These are phyloP conservation scores for Hansenula lynferdii DNA, from an alignment of 1,139 yeast genomes.

Conservation along the genomic window DNA sequence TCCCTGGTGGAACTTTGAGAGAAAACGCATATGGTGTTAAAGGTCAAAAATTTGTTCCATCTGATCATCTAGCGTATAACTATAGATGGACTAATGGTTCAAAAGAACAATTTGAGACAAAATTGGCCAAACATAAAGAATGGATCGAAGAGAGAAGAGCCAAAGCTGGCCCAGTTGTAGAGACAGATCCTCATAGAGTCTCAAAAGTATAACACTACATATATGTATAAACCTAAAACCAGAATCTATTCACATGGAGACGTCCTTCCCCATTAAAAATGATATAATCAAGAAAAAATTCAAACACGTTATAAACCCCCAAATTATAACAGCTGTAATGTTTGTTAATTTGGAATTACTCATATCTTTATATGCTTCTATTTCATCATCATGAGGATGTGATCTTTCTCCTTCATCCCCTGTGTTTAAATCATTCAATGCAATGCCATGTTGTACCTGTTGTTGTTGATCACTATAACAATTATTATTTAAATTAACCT, in stretches of 20 bases:
- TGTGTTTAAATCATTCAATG: conserved; percentile 9
- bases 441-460: conserved; percentile 11
- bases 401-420: conserved; percentile 8
- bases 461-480: conserved; percentile 8
- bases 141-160: neutral
- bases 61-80: conserved; percentile 29
- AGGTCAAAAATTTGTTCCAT: conserved; percentile 21
- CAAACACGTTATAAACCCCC: conserved; percentile 69
- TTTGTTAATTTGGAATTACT: conserved; percentile 60
- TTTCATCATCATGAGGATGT: neutral
- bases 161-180: neutral
- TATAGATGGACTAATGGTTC: conserved; percentile 25
- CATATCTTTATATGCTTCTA: conserved; percentile 19
- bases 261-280: conserved; percentile 70
- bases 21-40: conserved; percentile 14
- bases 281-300: conserved; percentile 73
- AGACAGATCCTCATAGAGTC: neutral
- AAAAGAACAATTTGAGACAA: neutral
- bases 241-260: too few relatives aligned
- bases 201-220: neutral
- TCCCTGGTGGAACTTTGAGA: conserved; percentile 17
- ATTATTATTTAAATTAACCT: conserved; percentile 30
- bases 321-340: conserved; percentile 54
- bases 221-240: neutral
- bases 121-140: neutral